Evolutionary conservation across 305 asterid genomes (phyloP), one percentile per base, ranked within the genome.

Genomic region (Solanum chacoense): DNA sequence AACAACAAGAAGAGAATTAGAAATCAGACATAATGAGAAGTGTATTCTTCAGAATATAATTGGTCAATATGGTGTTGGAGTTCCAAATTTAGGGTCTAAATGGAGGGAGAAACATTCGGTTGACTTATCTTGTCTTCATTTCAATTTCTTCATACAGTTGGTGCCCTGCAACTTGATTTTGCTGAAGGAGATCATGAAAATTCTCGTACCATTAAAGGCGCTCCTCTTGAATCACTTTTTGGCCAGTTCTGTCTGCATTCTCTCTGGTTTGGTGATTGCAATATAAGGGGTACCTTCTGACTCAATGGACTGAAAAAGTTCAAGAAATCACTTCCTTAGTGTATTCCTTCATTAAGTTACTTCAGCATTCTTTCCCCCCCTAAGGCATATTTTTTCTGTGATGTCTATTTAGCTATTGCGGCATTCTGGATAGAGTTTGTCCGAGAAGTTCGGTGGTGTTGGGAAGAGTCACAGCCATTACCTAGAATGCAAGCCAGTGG

Each of bases 221-320:
- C 98, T 87, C 97, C 97, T 67, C 94, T 94, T 90, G 94, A 93
- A 88, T 95, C 99, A 80, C 98, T 95, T 91, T 98, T 98, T 93
- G 96, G 96, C 22, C 99, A 96, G 92, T 95, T 95, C 90, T 98
- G 99, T 92, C 91, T 98, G 88, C 99, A 98, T 83, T 95, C 97
- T 91, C 98, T 98, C 89, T 98, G 99, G 99, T 95, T 98, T 92
- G 99, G 99, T 74, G 95, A 95, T 91, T 98, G 99, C 94, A 95
- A 95, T 90, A 95, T 96, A 91, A 98, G 98, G 83, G 99, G 99
- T 98, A 95, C 42, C n/a, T 26, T 72, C 38, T 83, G 67, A 79
- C 31, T 77, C 87, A 45, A 45, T 45, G 71, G 63, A 34, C 14
- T 55, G 11, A 83, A 50, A 5, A n/a, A 83, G 16, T 83, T 83